These are phyloP conservation scores for Guillardia theta DNA, from an alignment of 78 protist species.

Conservation along the genomic window DNA sequence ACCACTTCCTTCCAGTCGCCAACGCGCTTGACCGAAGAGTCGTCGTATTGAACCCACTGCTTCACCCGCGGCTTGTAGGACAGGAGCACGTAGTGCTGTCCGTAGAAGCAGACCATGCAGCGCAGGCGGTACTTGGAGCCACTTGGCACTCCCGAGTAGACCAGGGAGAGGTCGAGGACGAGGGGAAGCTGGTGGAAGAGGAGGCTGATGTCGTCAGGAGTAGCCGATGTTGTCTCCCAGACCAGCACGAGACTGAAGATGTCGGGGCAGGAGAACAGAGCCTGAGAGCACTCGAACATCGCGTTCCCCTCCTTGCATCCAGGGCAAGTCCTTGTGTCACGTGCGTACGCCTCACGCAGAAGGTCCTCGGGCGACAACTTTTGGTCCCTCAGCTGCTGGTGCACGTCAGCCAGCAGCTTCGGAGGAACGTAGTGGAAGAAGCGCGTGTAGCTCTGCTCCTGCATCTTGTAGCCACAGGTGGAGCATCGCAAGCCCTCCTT, in stretches of 20 bases:
- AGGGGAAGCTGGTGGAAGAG: constrained; percentile 9
- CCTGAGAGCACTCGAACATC: background rate
- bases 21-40: background rate
- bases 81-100: background rate
- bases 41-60: constrained; percentile 6
- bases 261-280: background rate
- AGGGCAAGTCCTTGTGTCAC: background rate
- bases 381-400: background rate
- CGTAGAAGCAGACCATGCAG: constrained; percentile 8
- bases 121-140: background rate
- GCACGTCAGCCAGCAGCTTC: background rate
- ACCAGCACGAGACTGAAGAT: background rate
- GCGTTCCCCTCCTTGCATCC: background rate
- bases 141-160: background rate
- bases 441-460: background rate
- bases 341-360: background rate
- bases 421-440: background rate
- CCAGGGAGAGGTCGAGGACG: background rate
- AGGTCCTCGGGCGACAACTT: background rate
- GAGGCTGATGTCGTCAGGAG: background rate
- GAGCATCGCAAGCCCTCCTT: background rate
- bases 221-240: background rate
- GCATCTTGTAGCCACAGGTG: background rate
- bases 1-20: background rate
- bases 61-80: background rate